phyloP scores from a whole-genome alignment of 768 basidiomycete genomes.

The Imleria badia region DNA sequence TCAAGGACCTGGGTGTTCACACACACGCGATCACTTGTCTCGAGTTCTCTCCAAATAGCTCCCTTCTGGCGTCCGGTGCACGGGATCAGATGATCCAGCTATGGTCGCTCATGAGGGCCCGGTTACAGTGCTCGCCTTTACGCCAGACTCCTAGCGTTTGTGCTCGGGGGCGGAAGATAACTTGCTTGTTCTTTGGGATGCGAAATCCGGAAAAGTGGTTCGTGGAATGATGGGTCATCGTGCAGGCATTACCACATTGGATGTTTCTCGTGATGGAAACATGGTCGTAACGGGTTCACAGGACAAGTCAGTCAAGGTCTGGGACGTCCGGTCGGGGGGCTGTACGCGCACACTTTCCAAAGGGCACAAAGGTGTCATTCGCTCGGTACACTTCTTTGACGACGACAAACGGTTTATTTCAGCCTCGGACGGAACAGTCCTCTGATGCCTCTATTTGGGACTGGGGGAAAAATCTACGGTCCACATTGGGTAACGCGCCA shows the following conservation, averaged over 20 bases:
- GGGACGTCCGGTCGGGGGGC: slow-evolving; percentile 12
- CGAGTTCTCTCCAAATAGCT: slow-evolving; percentile 9
- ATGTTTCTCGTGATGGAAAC: slow-evolving; percentile 16
- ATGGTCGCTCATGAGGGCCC: slow-evolving; percentile 19
- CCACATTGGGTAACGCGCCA: not conserved
- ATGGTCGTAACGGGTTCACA: slow-evolving; percentile 17
- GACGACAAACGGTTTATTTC: slow-evolving; percentile 8
- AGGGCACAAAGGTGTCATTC: not conserved
- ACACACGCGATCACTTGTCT: slow-evolving; percentile 7
- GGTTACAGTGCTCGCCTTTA: slow-evolving; percentile 15
- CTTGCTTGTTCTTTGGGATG: slow-evolving; percentile 18
- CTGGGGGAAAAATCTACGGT: not conserved
- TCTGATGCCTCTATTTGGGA: slow-evolving; percentile 6
- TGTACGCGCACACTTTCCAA: slow-evolving; percentile 7
- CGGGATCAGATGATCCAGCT: slow-evolving; percentile 11
- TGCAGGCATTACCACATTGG: slow-evolving; percentile 8
- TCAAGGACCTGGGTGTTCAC: slow-evolving; percentile 5
- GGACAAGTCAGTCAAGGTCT: slow-evolving; percentile 21
- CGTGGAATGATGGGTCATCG: slow-evolving; percentile 20
- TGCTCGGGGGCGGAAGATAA: slow-evolving; percentile 22
- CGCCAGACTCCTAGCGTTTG: slow-evolving; percentile 9
- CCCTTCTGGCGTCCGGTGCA: slow-evolving; percentile 10
- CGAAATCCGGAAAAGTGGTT: not conserved
- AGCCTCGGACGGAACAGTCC: not conserved
- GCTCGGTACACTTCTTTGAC: slow-evolving; percentile 9